phyloP scores from a whole-genome alignment of 2,329 filamentous ascomycete species.

The Grosmannia serpens region DNA sequence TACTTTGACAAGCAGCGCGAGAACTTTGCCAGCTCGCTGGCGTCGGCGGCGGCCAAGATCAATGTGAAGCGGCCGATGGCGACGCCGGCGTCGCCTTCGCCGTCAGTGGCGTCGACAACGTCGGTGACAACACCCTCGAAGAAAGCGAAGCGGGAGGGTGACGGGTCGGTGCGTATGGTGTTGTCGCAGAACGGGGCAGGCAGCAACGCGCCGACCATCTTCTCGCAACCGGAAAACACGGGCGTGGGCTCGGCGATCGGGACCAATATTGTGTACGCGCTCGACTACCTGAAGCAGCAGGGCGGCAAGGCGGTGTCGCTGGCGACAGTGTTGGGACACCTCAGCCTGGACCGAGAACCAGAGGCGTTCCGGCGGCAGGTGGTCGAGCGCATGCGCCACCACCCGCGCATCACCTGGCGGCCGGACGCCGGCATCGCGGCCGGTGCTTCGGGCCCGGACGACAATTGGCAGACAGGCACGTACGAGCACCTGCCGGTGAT shows the following conservation, averaged over 20 bases:
- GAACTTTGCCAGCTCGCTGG: slow-evolving; percentile 48
- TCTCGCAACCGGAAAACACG: slow-evolving; percentile 66
- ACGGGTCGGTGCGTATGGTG: slow-evolving; percentile 13
- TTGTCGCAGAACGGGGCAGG: neutral
- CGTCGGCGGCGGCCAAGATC: slow-evolving; percentile 53
- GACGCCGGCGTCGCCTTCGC: slow-evolving; percentile 48
- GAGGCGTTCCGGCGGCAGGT: slow-evolving; percentile 54
- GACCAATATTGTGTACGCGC: slow-evolving; percentile 79
- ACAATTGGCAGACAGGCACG: slow-evolving; percentile 50
- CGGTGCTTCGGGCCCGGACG: neutral
- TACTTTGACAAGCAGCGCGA: slow-evolving; percentile 56
- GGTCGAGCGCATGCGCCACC: slow-evolving; percentile 54
- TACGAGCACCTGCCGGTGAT: slow-evolving; percentile 79
- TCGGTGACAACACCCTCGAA: slow-evolving; percentile 45
- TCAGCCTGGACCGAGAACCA: slow-evolving; percentile 55
- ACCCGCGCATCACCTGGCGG: slow-evolving; percentile 46
- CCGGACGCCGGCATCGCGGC: slow-evolving; percentile 41
- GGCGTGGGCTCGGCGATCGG: slow-evolving; percentile 70
- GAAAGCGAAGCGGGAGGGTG: slow-evolving; percentile 45
- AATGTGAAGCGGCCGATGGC: slow-evolving; percentile 35
- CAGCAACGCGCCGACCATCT: slow-evolving; percentile 37
- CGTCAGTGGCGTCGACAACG: slow-evolving; percentile 40
- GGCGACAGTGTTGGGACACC: slow-evolving; percentile 66
- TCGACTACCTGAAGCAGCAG: slow-evolving; percentile 68
- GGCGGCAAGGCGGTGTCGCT: slow-evolving; percentile 59